Percentiles rank a stretch among this genome's conserved stretches.
These are phyloP conservation scores for Rhizopogon vesiculosus DNA, from an alignment of 768 basidiomycete genomes.

Conservation along the genomic window DNA sequence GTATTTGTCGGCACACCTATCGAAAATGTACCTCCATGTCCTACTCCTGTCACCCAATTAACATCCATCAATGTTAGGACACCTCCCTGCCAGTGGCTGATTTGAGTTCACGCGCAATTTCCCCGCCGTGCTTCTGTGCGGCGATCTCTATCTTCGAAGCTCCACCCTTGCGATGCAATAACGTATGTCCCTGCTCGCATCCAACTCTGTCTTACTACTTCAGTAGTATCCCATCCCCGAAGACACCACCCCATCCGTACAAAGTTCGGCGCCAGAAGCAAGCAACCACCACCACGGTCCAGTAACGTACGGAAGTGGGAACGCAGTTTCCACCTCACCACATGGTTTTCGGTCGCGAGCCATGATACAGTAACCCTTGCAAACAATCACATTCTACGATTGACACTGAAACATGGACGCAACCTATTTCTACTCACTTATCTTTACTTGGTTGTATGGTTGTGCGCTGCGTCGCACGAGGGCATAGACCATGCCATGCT, in stretches of 20 bases:
- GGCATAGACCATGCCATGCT: neutral
- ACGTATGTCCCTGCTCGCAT: slow-evolving; percentile 2
- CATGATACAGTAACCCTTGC: neutral
- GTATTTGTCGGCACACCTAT: too few species aligned
- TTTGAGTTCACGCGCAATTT: too few species aligned
- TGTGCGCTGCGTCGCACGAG: neutral
- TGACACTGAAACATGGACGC: neutral
- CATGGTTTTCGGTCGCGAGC: neutral
- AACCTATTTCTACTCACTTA: neutral
- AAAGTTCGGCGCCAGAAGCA: neutral
- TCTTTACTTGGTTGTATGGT: neutral
- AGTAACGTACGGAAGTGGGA: neutral
- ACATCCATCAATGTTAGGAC: too few species aligned
- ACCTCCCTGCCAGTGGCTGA: too few species aligned
- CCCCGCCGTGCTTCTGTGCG: neutral
- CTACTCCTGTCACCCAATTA: too few species aligned
- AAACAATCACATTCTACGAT: neutral
- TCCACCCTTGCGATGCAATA: slow-evolving; percentile 3
- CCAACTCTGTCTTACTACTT: neutral
- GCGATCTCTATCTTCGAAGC: slow-evolving; percentile 1
- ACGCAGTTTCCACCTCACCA: neutral
- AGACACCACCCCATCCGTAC: neutral
- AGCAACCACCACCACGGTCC: neutral
- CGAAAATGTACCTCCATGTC: too few species aligned
- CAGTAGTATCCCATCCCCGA: too few species aligned